These are phyloP conservation scores for Penicillium sp. DNA, from an alignment of 2,329 filamentous ascomycete genomes.

Conservation along the genomic window DNA sequence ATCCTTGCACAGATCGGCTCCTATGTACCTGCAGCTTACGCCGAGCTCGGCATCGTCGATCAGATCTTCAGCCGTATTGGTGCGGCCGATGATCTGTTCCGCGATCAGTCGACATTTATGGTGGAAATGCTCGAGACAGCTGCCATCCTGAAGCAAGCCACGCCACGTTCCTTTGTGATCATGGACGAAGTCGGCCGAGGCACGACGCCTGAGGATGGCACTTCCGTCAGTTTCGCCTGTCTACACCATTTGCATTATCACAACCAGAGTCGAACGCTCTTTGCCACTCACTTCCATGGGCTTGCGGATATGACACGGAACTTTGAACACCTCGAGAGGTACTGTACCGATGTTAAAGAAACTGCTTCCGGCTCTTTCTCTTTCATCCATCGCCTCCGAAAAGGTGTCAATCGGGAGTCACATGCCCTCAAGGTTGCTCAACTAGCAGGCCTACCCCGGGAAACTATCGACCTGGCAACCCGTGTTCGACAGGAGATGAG, in stretches of 20 bases:
- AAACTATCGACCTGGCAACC: conserved; percentile 67
- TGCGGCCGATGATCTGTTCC: conserved; percentile 91
- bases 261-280: conserved; percentile 77
- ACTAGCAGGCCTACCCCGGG: conserved; percentile 75
- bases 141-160: conserved; percentile 81
- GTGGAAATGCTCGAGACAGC: conserved; percentile 98
- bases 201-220: conserved; percentile 88
- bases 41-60: conserved; percentile 87
- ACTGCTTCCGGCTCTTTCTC: conserved; percentile 68
- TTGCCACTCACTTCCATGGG: conserved; percentile 91
- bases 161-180: conserved; percentile 81
- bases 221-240: conserved; percentile 84
- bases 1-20: conserved; percentile 90
- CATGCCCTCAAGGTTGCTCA: conserved; percentile 94
- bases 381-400: conserved; percentile 78
- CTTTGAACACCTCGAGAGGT: conserved; percentile 63
- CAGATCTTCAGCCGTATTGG: conserved; percentile 92
- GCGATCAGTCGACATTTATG: conserved; percentile 97
- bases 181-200: conserved; percentile 98
- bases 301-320: conserved; percentile 72
- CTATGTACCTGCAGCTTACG: conserved; percentile 86
- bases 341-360: conserved; percentile 87
- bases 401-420: conserved; percentile 79
- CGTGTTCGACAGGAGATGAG: conserved; percentile 50
- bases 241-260: conserved; percentile 77